Percentiles rank a stretch among this genome's conserved stretches.
These are phyloP conservation scores for Mycena sp. DNA, from an alignment of 1,284 basidiomycete genomes.

Conservation along the genomic window DNA sequence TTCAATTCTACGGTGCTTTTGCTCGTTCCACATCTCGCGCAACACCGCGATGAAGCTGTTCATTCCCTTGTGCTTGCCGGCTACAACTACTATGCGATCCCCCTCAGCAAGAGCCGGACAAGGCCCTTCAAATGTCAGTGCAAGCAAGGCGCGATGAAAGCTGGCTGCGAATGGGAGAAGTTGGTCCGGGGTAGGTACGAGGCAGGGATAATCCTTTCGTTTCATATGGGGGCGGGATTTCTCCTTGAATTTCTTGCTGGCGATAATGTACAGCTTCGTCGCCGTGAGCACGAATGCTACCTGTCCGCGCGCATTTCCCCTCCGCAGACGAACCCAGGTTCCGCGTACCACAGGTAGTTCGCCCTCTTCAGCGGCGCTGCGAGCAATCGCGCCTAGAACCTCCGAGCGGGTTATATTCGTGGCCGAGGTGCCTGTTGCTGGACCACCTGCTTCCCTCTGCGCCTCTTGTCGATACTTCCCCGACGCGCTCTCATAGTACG, in stretches of 20 bases:
- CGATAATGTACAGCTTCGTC: neutral
- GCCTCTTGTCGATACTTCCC: neutral
- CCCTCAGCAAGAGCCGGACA: neutral
- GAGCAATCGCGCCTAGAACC: neutral
- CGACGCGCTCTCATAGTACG: neutral
- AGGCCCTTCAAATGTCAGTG: neutral
- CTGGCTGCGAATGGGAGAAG: neutral
- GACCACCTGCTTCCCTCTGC: neutral
- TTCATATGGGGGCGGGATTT: neutral
- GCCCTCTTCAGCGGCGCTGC: neutral
- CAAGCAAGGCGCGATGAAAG: too few species aligned
- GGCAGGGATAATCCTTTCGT: neutral
- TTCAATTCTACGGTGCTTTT: neutral
- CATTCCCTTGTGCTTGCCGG: neutral
- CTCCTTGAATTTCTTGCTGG: too few species aligned
- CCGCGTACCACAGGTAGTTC: neutral
- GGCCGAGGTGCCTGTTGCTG: neutral
- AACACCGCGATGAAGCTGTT: neutral
- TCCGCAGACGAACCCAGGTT: neutral
- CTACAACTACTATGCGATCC: too few species aligned
- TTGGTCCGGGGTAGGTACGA: neutral
- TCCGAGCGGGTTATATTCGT: too few species aligned
- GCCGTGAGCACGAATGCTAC: neutral
- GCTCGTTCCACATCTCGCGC: neutral
- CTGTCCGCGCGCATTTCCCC: neutral